Evolutionary conservation across 2,329 filamentous ascomycete genomes (phyloP).

Genomic region (Aspergillus sp.): DNA sequence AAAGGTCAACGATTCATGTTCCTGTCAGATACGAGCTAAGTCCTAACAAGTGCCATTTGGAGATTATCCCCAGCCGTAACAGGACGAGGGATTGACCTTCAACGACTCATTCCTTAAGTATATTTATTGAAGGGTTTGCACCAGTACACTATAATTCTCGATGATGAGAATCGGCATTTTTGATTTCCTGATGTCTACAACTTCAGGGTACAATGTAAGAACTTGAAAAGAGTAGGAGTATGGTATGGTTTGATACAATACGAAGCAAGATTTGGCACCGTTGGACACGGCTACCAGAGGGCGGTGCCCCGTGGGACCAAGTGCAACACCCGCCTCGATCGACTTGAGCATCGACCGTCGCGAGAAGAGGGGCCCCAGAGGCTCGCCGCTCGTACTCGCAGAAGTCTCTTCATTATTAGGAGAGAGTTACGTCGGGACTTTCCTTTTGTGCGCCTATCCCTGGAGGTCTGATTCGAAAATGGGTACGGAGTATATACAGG

Average conservation of each 20-base stretch:
- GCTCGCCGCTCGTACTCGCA: not conserved
- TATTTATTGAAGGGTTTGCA: not conserved
- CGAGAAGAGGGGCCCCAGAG: not conserved
- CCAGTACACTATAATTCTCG: not conserved
- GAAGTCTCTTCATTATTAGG: not conserved
- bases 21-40: conserved; percentile 6
- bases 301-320: conserved; percentile 14
- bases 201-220: not conserved
- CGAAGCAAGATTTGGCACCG: not conserved
- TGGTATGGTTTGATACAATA: conserved; percentile 8
- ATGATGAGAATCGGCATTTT: not conserved
- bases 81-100: not conserved
- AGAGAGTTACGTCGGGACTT: not conserved
- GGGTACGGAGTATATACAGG: not conserved
- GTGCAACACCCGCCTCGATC: not conserved
- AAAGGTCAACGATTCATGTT: not conserved
- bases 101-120: not conserved
- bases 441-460: not conserved
- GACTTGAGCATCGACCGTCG: not conserved
- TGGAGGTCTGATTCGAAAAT: not conserved
- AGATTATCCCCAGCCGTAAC: not conserved
- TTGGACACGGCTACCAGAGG: conserved; percentile 7
- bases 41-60: conserved; percentile 6
- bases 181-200: not conserved
- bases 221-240: not conserved